Evolutionary conservation across 1,284 basidiomycete species (phyloP).

Genomic region (Stygiomarasmius scandens): DNA sequence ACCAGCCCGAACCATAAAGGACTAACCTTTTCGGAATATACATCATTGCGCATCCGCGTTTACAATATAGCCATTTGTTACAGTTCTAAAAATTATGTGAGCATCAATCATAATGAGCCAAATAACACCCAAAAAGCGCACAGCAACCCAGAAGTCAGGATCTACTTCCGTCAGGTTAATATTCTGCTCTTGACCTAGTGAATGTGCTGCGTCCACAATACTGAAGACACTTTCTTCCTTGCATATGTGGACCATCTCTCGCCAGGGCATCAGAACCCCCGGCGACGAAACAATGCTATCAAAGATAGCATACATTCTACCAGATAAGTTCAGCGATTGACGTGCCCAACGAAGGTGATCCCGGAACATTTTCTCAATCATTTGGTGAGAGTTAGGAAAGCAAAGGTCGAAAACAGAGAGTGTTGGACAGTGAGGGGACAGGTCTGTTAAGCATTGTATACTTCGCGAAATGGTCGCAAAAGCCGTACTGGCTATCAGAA

Average conservation of each 20-base stretch:
- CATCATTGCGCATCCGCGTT: neutral
- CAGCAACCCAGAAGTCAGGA: conserved; percentile 84
- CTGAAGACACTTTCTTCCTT: conserved; percentile 69
- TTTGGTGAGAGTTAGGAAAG: conserved; percentile 63
- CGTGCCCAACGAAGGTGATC: conserved; percentile 32
- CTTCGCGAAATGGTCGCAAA: conserved; percentile 65
- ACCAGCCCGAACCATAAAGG: neutral
- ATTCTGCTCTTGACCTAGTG: conserved; percentile 63
- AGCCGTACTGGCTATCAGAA: conserved; percentile 58
- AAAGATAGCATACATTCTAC: conserved; percentile 71
- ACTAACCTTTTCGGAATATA: neutral
- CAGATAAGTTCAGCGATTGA: no score
- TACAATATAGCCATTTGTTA: neutral
- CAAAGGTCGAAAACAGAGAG: no score
- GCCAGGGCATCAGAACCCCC: conserved; percentile 79
- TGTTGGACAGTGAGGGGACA: conserved; percentile 34
- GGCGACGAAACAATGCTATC: conserved; percentile 77
- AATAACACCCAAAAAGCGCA: conserved; percentile 33
- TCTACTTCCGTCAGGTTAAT: conserved; percentile 61
- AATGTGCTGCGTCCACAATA: conserved; percentile 85
- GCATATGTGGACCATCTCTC: conserved; percentile 71
- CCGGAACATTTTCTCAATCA: conserved; percentile 60
- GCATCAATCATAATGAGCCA: no score
- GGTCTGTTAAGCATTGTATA: conserved; percentile 63
- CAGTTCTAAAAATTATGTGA: neutral